Percentiles rank a stretch among this genome's conserved stretches.
Conservation (phyloP, 805 yeast species). For the Candida manassasensis region DNA sequence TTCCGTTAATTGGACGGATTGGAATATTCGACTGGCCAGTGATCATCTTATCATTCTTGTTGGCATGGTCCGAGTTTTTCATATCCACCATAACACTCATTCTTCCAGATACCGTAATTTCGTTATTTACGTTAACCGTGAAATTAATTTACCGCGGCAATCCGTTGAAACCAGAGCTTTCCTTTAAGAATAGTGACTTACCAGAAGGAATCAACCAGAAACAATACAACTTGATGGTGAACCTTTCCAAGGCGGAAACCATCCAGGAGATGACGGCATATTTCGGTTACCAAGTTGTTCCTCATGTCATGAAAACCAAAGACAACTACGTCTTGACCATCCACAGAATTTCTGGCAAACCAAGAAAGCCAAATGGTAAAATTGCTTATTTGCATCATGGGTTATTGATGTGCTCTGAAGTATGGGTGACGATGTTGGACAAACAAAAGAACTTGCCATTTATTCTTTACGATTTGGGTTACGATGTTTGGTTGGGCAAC, state of each 20-base stretch:
- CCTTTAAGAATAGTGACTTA: neutral
- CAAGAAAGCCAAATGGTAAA: conserved; percentile 15
- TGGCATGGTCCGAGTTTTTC: conserved; percentile 48
- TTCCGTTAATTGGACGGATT: conserved; percentile 45
- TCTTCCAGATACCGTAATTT: conserved; percentile 42
- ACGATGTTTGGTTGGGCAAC: conserved; percentile 87
- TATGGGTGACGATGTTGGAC: conserved; percentile 53
- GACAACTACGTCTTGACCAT: conserved; percentile 75
- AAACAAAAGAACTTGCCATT: conserved; percentile 56
- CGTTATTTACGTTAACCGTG: conserved; percentile 27
- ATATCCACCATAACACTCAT: conserved; percentile 40
- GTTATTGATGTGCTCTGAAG: conserved; percentile 79
- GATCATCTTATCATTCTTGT: conserved; percentile 37
- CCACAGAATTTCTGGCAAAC: conserved; percentile 49
- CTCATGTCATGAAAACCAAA: conserved; percentile 68
- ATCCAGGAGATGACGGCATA: conserved; percentile 63
- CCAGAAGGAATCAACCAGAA: conserved; percentile 10
- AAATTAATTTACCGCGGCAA: conserved; percentile 18
- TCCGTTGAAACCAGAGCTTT: conserved; percentile 2
- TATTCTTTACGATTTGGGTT: conserved; percentile 71
- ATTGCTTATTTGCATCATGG: conserved; percentile 91
- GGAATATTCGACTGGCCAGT: conserved; percentile 48
- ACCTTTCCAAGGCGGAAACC: conserved; percentile 42
- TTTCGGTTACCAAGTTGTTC: conserved; percentile 69
- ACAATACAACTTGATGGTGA: conserved; percentile 27